Evolutionary conservation across 257 asterid genomes (phyloP), one percentile per base, ranked within the genome.

Genomic region (Solanum lignicaule): DNA sequence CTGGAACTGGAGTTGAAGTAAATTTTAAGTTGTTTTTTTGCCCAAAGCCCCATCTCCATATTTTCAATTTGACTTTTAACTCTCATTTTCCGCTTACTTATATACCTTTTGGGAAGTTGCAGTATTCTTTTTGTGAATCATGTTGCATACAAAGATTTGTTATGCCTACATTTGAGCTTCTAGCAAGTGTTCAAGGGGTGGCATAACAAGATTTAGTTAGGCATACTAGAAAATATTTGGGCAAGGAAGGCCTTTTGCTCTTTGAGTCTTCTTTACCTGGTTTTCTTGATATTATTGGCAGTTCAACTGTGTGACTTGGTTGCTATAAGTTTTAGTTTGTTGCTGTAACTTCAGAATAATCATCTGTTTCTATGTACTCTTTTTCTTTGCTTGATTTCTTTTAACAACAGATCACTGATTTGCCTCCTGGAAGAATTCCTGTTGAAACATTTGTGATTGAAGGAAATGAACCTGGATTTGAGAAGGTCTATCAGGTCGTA

Each of bases 351-450:
- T 43, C 16, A 43, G 25, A 25, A 79, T 27, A 25, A 84, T 27
- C 31, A 85, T 46, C 21, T 85, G 0, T 41, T 43, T 43, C 88
- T 41, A 12, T 89, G 38, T 7, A 43, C 21, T 52, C 1, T 79
- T 39, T 69, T 86, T 43, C 72, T 55, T 87, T 84, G 83, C 83
- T 41, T 52, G 66, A 36, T 75, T 73, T 89, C 48, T 87, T 86
- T 48, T 76, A 91, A 90, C 90, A 76, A 85, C 95, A 97, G 98
- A 97, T 97, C 84, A 97, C 96, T 79, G 98, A 94, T 92, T 90
- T 95, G 90, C 99, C 98, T 87, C 98, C 98, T 43, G 99, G 99
- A 93, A 97, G 99, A 90, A 89, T 94, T 36, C 99, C 98, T 25
- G 93, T 97, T 36, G 92, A 94, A 90, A 95, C 98, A 65, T 88